A percentile compares a stretch with the other conserved stretches of the same genome.
These are phyloP conservation scores for Prunus salicina DNA, from an alignment of 306 rosid genomes.

Conservation along the genomic window DNA sequence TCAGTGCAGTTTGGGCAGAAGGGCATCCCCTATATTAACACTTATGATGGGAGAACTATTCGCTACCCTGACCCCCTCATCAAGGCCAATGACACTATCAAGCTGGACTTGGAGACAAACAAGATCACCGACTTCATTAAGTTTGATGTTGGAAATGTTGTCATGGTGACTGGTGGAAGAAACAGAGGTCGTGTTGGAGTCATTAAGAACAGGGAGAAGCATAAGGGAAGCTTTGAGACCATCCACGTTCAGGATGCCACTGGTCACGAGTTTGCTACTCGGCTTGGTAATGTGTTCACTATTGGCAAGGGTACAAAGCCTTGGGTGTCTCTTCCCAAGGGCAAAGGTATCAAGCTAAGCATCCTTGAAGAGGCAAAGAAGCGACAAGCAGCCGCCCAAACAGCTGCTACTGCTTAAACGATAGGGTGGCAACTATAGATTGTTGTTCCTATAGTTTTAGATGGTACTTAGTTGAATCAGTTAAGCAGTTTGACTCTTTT, in stretches of 20 bases:
- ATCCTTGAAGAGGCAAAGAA: conserved; percentile 85
- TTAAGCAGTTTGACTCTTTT: conserved; percentile 8
- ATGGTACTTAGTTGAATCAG: conserved; percentile 15
- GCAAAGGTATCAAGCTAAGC: conserved; percentile 77
- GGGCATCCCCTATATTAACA: conserved; percentile 74
- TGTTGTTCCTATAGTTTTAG: conserved; percentile 19
- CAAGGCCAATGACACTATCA: conserved; percentile 78
- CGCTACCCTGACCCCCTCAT: conserved; percentile 86
- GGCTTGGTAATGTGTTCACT: conserved; percentile 70
- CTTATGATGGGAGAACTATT: conserved; percentile 83
- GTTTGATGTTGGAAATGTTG: conserved; percentile 80
- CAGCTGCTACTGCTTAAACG: conserved; percentile 37
- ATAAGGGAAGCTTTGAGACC: conserved; percentile 80
- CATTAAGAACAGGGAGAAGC: conserved; percentile 80
- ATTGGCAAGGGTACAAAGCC: conserved; percentile 83
- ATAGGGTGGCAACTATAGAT: background rate
- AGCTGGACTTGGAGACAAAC: conserved; percentile 68
- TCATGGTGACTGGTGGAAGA: conserved; percentile 86
- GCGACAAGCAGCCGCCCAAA: conserved; percentile 58
- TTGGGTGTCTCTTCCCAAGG: conserved; percentile 86
- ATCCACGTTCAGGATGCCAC: conserved; percentile 76
- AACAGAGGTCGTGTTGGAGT: conserved; percentile 89
- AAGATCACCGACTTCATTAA: conserved; percentile 77
- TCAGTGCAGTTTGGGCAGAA: conserved; percentile 84
- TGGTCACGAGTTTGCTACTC: conserved; percentile 83